Base-by-base conservation (phyloP, 768 basidiomycete species). In the Termitomyces bulborhizus region DNA sequence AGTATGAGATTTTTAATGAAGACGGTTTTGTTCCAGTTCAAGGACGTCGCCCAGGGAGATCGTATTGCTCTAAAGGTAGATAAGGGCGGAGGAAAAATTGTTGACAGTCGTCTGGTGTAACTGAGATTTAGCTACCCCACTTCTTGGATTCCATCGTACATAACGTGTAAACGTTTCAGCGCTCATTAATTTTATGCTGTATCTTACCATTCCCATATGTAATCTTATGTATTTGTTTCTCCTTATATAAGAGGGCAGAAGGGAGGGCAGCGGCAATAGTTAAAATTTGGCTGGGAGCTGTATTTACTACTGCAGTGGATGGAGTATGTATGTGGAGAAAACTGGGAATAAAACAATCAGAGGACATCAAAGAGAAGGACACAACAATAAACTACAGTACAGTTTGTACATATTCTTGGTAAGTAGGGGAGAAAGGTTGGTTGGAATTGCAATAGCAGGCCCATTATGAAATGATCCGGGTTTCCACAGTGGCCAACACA, bases 51-150 rank as follows among this genome's bases (percentile, higher is more conserved):
- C 43, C 70, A 76, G 54, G 78, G 77, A 6, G 77, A 77, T 60
- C 74, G 67, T 60, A 70, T 86, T 45, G 71, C 75, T 49, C 72
- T 87, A 21, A 68, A 73, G 3, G 79, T 86, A 16, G 81, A 85
- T 69, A 86, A 85, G 68, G 75, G 76, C 31, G 80, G 81, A 26
- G 68, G 62, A 36, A 48, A 55, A 0, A 50, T 58, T n/a, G 44
- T 57, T 15, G 59, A 50, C 16, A 55, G 57, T 18, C 50, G 55
- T 40, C 46, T 58, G n/a, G 53, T 58, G 11, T 58, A 56, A 54
- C 11, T 37, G 24, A 15, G 0, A 50, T 18, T 24, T 37, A 5
- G 8, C 24, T 36, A 27, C 24, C n/a, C n/a, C 46, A 31, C n/a
- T 15, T 9, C 24, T 37, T 37, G 21, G 13, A 15, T 21, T 32